phyloP scores from a whole-genome alignment of 257 asterid genomes.

The Buddleja alternifolia region DNA sequence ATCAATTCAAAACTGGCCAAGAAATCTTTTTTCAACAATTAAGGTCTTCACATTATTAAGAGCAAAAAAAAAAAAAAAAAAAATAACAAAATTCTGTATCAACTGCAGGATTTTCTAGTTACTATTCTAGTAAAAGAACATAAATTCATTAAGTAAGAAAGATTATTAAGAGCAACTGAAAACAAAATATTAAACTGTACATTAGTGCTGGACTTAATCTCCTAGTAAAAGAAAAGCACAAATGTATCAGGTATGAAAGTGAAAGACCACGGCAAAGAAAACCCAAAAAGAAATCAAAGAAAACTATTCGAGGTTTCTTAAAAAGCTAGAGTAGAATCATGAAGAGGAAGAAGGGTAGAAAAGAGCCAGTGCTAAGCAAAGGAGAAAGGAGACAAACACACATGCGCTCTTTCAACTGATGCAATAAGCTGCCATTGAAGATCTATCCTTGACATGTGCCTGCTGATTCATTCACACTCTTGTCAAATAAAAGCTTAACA shows the following conservation, averaged over 20 bases:
- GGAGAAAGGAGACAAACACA: constrained; percentile 99
- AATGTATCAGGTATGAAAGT: background rate
- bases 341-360: constrained; percentile 71
- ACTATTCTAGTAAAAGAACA: constrained; percentile 2
- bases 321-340: constrained; percentile 49
- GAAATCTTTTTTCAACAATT: background rate
- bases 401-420: constrained; percentile 93
- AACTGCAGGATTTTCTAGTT: background rate
- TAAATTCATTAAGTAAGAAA: background rate
- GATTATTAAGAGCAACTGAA: no score
- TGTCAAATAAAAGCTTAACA: constrained; percentile 80
- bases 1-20: background rate
- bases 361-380: constrained; percentile 90
- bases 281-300: background rate
- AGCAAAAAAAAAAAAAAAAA: background rate
- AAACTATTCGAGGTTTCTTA: constrained; percentile 37
- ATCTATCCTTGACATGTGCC: constrained; percentile 96
- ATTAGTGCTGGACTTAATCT: background rate
- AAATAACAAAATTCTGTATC: background rate
- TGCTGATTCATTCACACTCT: constrained; percentile 96
- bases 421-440: constrained; percentile 99
- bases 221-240: background rate
- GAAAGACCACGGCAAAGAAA: background rate
- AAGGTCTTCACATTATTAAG: background rate
- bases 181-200: no score